Conservation (phyloP, 1,284 basidiomycete genomes). For the Meira miltonrushii region DNA sequence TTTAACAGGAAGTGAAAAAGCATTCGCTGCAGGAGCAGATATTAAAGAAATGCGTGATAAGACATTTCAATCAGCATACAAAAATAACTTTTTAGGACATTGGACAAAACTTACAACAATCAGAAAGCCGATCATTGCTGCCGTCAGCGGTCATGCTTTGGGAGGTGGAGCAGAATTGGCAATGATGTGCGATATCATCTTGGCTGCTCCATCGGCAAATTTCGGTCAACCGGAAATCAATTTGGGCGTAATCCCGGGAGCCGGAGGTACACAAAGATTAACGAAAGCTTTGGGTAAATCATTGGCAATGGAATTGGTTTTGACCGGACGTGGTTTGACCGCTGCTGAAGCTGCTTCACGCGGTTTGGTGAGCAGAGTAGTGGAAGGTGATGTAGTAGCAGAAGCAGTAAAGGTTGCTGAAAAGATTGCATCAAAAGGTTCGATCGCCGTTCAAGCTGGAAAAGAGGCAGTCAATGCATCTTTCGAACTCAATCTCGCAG, state of each 20-base stretch:
- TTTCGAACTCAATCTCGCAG: conserved; percentile 72
- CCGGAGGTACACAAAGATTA: conserved; percentile 75
- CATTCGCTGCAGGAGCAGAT: conserved; percentile 87
- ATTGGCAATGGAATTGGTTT: conserved; percentile 87
- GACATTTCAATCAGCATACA: conserved; percentile 79
- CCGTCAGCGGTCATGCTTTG: conserved; percentile 91
- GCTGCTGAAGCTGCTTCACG: conserved; percentile 80
- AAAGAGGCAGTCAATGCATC: conserved; percentile 94
- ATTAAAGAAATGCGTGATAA: conserved; percentile 93
- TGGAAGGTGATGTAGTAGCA: conserved; percentile 69
- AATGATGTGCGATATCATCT: conserved; percentile 90
- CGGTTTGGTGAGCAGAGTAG: conserved; percentile 77
- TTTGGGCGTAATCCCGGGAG: conserved; percentile 90
- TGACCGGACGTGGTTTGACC: conserved; percentile 69
- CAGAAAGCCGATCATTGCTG: conserved; percentile 89
- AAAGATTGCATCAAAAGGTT: conserved; percentile 76
- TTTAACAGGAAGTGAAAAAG: conserved; percentile 84
- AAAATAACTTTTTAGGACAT: conserved; percentile 78
- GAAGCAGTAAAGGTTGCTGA: conserved; percentile 81
- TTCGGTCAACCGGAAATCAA: conserved; percentile 98
- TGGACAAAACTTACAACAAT: conserved; percentile 75
- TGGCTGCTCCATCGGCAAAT: conserved; percentile 84
- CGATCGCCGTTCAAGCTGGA: conserved; percentile 77
- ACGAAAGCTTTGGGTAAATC: conserved; percentile 84
- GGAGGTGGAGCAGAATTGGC: conserved; percentile 96